phyloP scores from a whole-genome alignment of 495 filamentous ascomycete genomes.

The Xylaria cubensis region DNA sequence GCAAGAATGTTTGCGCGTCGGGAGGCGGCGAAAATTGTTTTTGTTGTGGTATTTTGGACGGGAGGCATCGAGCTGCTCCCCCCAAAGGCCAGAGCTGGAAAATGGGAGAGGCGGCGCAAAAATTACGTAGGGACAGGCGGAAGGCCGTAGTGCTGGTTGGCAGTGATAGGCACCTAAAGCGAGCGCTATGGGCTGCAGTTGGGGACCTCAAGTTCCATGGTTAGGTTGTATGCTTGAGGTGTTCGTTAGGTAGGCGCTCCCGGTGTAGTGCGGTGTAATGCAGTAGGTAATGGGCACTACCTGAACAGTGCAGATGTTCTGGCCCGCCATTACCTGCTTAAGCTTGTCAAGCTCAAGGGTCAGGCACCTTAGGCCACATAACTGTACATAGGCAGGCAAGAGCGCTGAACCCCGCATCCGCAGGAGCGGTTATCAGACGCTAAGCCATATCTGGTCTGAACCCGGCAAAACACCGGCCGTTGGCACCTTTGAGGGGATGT shows the following conservation, averaged over 20 bases:
- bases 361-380: not conserved
- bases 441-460: not conserved
- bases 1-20: constrained; percentile 39
- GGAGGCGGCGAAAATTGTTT: constrained; percentile 41
- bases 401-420: constrained; percentile 20
- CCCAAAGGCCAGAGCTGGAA: constrained; percentile 24
- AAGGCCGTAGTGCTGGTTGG: not conserved
- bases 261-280: not conserved
- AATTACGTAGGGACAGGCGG: not conserved
- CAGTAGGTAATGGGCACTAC: not conserved
- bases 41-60: constrained; percentile 39
- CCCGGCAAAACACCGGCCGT: constrained; percentile 20
- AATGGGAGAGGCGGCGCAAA: constrained; percentile 41
- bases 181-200: not conserved
- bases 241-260: not conserved
- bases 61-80: constrained; percentile 28
- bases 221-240: not conserved
- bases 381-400: too few relatives aligned
- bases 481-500: constrained; percentile 18
- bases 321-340: not conserved
- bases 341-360: not conserved
- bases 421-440: not conserved
- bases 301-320: not conserved
- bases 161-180: not conserved
- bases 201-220: constrained; percentile 7